These are phyloP conservation scores for Bryoglossum gracile DNA, from an alignment of 495 filamentous ascomycete species.

Conservation along the genomic window DNA sequence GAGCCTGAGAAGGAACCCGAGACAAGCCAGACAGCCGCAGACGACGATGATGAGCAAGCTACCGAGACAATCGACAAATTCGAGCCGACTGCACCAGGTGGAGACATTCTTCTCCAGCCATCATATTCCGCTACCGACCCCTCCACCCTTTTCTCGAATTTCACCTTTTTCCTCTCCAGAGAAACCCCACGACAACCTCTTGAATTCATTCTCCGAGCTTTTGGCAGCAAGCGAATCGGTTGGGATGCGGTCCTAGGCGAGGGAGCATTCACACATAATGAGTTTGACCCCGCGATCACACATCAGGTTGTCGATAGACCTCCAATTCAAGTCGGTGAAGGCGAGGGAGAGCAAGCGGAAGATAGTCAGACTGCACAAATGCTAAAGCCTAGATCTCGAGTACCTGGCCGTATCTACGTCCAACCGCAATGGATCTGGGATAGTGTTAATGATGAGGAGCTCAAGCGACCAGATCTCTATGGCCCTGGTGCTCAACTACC, in stretches of 20 bases:
- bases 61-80: constrained; percentile 82
- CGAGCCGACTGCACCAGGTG: constrained; percentile 66
- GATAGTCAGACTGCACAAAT: constrained; percentile 49
- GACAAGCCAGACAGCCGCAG: constrained; percentile 20
- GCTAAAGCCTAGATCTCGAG: constrained; percentile 51
- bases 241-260: constrained; percentile 88
- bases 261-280: constrained; percentile 83
- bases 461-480: constrained; percentile 83
- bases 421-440: constrained; percentile 99
- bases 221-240: constrained; percentile 91
- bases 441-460: constrained; percentile 78
- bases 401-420: constrained; percentile 83
- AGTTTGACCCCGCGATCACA: constrained; percentile 80
- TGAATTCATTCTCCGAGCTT: constrained; percentile 89
- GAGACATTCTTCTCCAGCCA: constrained; percentile 82
- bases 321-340: constrained; percentile 56
- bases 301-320: constrained; percentile 94
- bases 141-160: constrained; percentile 70
- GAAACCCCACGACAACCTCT: constrained; percentile 86
- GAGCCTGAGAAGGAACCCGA: constrained; percentile 33
- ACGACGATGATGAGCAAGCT: constrained; percentile 38
- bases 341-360: constrained; percentile 50
- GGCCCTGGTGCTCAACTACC: constrained; percentile 83
- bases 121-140: constrained; percentile 47
- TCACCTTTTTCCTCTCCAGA: constrained; percentile 87